Percentiles rank a stretch among this genome's conserved stretches.
Conservation (phyloP, 2,329 filamentous ascomycete genomes). For the Alternaria brassicae region DNA sequence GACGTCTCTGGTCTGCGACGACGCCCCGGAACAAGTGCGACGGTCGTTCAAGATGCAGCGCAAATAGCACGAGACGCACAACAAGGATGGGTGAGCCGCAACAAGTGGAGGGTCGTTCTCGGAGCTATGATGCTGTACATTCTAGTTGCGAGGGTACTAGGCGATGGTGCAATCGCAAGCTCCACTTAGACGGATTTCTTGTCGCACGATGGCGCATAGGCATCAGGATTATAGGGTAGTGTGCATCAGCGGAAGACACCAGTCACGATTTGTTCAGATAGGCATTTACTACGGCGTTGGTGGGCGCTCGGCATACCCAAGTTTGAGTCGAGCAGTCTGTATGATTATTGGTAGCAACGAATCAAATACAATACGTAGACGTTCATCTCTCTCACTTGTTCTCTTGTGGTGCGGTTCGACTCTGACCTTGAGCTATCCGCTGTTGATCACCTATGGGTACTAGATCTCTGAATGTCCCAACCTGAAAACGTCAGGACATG, state of each 20-base stretch:
- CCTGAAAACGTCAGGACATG: too few relatives aligned
- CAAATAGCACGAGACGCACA: constrained; percentile 78
- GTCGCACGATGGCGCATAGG: not conserved
- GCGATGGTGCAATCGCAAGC: constrained; percentile 51
- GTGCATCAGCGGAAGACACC: not conserved
- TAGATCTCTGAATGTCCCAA: too few relatives aligned
- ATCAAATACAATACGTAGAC: not conserved
- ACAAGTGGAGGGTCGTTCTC: constrained; percentile 78
- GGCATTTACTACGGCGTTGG: constrained; percentile 17
- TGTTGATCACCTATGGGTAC: not conserved
- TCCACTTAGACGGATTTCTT: constrained; percentile 6
- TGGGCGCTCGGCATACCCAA: constrained; percentile 17
- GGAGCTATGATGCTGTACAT: constrained; percentile 82
- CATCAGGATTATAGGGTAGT: not conserved
- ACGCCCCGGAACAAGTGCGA: constrained; percentile 66
- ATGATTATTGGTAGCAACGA: not conserved
- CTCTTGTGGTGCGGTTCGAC: not conserved
- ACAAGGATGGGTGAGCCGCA: constrained; percentile 79
- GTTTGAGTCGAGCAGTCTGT: not conserved
- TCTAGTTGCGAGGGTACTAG: constrained; percentile 76
- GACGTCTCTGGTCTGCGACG: constrained; percentile 69
- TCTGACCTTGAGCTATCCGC: not conserved
- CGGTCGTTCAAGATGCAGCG: constrained; percentile 78
- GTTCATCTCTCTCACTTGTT: not conserved
- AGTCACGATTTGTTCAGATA: not conserved